Percentiles rank a stretch among this genome's conserved stretches.
Conservation (phyloP, 176 grass and related monocot genomes). For the Cymbopogon citratus region DNA sequence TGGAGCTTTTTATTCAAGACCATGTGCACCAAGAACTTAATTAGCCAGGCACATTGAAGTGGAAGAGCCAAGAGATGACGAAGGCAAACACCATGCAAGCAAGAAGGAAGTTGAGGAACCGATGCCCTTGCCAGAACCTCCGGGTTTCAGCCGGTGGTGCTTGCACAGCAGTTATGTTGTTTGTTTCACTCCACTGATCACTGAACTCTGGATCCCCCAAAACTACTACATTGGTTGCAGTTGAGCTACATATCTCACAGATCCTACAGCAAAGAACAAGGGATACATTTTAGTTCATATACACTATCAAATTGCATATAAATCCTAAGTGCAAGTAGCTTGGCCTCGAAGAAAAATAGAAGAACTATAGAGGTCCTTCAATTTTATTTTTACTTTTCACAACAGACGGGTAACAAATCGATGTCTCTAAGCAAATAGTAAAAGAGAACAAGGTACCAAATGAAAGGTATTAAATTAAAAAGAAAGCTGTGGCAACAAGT, state of each 20-base stretch:
- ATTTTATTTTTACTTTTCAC: not conserved
- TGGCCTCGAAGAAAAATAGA: not conserved
- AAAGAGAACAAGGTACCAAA: not conserved
- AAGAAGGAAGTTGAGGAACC: conserved; percentile 91
- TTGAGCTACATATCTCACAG: conserved; percentile 88
- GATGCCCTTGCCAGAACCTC: conserved; percentile 91
- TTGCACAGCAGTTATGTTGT: conserved; percentile 18
- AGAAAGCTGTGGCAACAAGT: not conserved
- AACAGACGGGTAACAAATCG: not conserved
- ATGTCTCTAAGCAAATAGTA: not conserved
- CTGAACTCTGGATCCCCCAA: conserved; percentile 45
- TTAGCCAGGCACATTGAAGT: conserved; percentile 83
- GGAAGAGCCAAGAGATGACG: conserved; percentile 94
- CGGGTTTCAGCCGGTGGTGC: conserved; percentile 35
- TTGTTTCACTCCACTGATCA: conserved; percentile 66
- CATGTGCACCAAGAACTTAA: not conserved
- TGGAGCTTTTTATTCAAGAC: conserved; percentile 41
- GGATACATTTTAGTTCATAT: not conserved
- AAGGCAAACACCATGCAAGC: conserved; percentile 97
- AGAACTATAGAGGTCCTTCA: not conserved
- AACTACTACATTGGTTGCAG: conserved; percentile 60
- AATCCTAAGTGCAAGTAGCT: not conserved
- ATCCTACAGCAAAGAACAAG: conserved; percentile 38
- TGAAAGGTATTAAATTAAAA: not conserved
- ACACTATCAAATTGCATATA: not conserved